Percentiles rank a stretch among this genome's conserved stretches.
Evolutionary conservation across 2,329 filamentous ascomycete species (phyloP).

Genomic region (Endothia cerciana): DNA sequence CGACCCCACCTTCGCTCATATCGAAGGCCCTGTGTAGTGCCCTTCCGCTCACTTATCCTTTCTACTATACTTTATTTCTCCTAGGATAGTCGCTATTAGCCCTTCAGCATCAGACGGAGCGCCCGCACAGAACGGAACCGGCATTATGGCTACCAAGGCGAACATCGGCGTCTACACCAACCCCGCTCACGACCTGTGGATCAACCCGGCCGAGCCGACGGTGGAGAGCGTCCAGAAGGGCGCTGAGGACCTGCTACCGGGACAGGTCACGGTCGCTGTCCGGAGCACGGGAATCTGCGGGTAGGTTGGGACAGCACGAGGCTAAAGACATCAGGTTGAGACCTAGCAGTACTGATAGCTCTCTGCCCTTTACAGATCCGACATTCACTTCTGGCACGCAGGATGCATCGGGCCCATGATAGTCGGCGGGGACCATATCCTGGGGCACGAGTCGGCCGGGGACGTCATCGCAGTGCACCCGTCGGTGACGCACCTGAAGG

Average conservation of each 20-base stretch:
- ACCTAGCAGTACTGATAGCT: conserved; percentile 16
- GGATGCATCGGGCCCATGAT: conserved; percentile 97
- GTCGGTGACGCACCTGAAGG: conserved; percentile 75
- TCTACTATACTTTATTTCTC: not conserved
- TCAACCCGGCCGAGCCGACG: conserved; percentile 76
- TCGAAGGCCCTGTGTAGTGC: conserved; percentile 2
- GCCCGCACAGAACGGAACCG: conserved; percentile 32
- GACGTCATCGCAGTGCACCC: conserved; percentile 80
- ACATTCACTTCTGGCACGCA: conserved; percentile 97
- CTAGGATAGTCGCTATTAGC: not conserved
- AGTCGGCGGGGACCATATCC: conserved; percentile 83
- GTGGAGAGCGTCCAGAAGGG: conserved; percentile 73
- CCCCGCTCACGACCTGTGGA: conserved; percentile 88
- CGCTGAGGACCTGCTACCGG: conserved; percentile 70
- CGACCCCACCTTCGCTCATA: conserved; percentile 23
- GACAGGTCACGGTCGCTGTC: conserved; percentile 86
- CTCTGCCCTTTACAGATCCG: conserved; percentile 61
- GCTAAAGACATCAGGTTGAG: not conserved
- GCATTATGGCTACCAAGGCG: conserved; percentile 64
- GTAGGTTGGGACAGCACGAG: conserved; percentile 48
- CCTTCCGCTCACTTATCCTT: conserved; percentile 1
- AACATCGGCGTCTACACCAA: conserved; percentile 98
- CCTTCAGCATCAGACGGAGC: conserved; percentile 23
- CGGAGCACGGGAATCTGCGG: conserved; percentile 97
- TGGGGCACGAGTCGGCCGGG: conserved; percentile 92